Percentiles rank a stretch among this genome's conserved stretches.
Evolutionary conservation across 441 rosid genomes (phyloP).

Genomic region (Croton laevigatus): DNA sequence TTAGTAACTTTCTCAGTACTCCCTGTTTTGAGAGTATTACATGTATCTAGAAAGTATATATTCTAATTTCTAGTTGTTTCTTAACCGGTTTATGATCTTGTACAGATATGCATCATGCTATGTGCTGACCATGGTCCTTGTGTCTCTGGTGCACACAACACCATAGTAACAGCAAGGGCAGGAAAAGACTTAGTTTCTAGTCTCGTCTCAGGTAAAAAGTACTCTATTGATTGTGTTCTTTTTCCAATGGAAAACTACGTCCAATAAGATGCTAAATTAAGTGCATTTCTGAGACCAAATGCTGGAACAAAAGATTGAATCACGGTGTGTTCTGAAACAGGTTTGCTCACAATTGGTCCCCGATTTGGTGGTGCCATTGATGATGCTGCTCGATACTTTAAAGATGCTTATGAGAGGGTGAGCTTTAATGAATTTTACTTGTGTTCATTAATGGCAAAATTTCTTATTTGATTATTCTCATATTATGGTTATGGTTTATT

Average conservation of each 20-base stretch:
- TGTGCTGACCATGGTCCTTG: conserved; percentile 99
- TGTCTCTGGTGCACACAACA: conserved; percentile 96
- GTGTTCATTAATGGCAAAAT: not conserved
- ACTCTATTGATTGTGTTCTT: conserved; percentile 10
- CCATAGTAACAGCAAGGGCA: conserved; percentile 95
- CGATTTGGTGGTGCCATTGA: conserved; percentile 99
- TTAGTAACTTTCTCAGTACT: not conserved
- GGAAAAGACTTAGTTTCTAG: conserved; percentile 98
- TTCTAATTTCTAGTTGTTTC: conserved; percentile 9
- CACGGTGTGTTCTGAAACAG: conserved; percentile 38
- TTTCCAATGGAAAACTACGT: not conserved
- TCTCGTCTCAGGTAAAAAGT: conserved; percentile 68
- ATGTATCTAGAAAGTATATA: not conserved
- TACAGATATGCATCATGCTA: conserved; percentile 90
- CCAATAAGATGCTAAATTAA: not conserved
- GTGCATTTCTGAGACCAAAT: conserved; percentile 1
- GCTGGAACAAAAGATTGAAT: conserved; percentile 14
- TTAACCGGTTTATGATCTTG: conserved; percentile 24
- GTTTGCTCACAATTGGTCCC: conserved; percentile 94
- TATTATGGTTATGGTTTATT: conserved; percentile 2
- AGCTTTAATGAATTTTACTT: conserved; percentile 16
- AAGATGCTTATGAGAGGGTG: conserved; percentile 93
- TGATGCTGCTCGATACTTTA: conserved; percentile 93
- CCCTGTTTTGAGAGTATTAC: not conserved
- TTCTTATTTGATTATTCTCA: conserved; percentile 10